Base-by-base conservation (phyloP, 139 green algal species). In the Tetratostichococcus sp. region DNA sequence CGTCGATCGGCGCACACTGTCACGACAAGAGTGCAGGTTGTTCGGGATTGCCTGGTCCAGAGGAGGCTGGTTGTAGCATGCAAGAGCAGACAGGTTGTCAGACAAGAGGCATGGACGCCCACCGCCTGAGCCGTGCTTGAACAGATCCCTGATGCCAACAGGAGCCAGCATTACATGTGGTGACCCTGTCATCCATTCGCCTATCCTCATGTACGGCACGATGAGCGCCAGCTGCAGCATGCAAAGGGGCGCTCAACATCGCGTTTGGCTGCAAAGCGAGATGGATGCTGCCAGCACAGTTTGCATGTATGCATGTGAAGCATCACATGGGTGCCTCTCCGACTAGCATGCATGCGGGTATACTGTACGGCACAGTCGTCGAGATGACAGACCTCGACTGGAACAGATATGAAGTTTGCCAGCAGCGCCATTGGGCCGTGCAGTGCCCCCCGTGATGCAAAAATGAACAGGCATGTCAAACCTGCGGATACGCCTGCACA, bases 181-280 rank as follows among this genome's bases (percentile, higher is more conserved):
- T 26, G 69, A 43, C 30, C 59, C 31, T 0, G 71, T 30, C 14
- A 80, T 23, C n/a, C 69, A 62, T 35, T 75, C 75, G 31, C 75
- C 75, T 39, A 80, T 25, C 35, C 75, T 43, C 68, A 80, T 80
- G 69, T 68, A 80, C 1, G 75, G 75, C n/a, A 80, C 17, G 17
- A 80, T 80, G 69, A 68, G 67, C 1, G 67, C 67, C 1, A 78
- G 35, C 74, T 78, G 67, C 43, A 62, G 62, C n/a, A n/a, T n/a
- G n/a, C n/a, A n/a, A n/a, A n/a, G n/a, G n/a, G n/a, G n/a, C n/a
- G n/a, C n/a, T n/a, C n/a, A n/a, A n/a, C n/a, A n/a, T n/a, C n/a
- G n/a, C n/a, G n/a, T n/a, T 66, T 4, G 22, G 58, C 4, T 66
- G 58, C 58, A 4, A n/a, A 66, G 58, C 58, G 58, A 66, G 14